phyloP scores from a whole-genome alignment of 2,329 filamentous ascomycete genomes.

The Xylariales sp. region DNA sequence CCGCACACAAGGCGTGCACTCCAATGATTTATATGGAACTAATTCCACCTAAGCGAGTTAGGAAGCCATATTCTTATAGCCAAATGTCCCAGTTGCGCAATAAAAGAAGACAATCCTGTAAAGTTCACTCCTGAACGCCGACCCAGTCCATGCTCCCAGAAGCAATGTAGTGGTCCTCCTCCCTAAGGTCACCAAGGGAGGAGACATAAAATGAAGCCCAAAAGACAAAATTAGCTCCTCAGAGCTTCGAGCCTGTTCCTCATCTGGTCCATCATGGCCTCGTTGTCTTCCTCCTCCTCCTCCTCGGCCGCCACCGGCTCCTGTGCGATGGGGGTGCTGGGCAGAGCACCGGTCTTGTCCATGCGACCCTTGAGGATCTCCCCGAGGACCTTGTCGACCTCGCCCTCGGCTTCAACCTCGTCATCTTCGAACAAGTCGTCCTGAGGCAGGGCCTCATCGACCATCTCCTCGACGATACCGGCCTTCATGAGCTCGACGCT shows the following conservation, averaged over 20 bases:
- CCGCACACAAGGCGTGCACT: no score
- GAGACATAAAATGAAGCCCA: no score
- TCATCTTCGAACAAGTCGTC: slow-evolving; percentile 67
- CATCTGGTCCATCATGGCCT: slow-evolving; percentile 93
- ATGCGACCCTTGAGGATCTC: slow-evolving; percentile 85
- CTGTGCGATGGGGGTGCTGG: slow-evolving; percentile 48
- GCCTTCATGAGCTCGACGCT: slow-evolving; percentile 87
- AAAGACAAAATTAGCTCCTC: slow-evolving; percentile 64
- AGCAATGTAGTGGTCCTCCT: no score
- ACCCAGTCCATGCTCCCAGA: no score
- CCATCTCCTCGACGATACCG: slow-evolving; percentile 97
- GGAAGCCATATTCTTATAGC: no score
- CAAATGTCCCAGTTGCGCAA: no score
- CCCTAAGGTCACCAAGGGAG: no score
- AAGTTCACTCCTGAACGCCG: no score
- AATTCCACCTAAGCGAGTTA: no score
- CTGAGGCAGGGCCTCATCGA: slow-evolving; percentile 77
- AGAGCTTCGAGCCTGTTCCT: slow-evolving; percentile 83
- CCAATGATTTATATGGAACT: no score
- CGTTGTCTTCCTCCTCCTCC: slow-evolving; percentile 79
- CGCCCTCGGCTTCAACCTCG: slow-evolving; percentile 69
- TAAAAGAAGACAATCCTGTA: no score
- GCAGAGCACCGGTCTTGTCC: slow-evolving; percentile 56
- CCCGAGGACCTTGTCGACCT: slow-evolving; percentile 89
- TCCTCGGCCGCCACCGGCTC: slow-evolving; percentile 51